A percentile compares a stretch with the other conserved stretches of the same genome.
Evolutionary conservation across 768 basidiomycete genomes (phyloP).

Genomic region (Lepiota brunneoincarnata): DNA sequence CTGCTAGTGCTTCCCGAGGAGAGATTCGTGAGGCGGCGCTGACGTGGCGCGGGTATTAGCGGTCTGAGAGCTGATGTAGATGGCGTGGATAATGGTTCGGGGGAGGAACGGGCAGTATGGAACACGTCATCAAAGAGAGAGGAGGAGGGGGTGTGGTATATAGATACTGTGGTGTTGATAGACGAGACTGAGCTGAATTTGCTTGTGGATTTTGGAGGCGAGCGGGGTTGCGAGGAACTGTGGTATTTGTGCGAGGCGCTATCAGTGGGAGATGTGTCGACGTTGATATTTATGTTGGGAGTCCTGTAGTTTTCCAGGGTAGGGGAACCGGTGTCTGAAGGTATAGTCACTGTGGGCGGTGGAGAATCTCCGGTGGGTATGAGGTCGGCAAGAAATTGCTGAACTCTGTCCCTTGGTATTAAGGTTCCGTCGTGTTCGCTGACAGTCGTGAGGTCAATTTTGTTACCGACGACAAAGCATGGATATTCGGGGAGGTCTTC

Average conservation of each 20-base stretch:
- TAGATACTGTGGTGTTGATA: conserved; percentile 53
- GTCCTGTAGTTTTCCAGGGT: neutral
- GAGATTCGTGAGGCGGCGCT: conserved; percentile 24
- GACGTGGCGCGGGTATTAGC: conserved; percentile 11
- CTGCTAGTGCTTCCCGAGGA: conserved; percentile 38
- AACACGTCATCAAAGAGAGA: conserved; percentile 69
- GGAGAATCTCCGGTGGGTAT: conserved; percentile 36
- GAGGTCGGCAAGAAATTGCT: conserved; percentile 53
- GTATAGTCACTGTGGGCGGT: conserved; percentile 1
- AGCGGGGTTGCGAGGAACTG: conserved; percentile 35
- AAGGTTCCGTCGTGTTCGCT: conserved; percentile 15
- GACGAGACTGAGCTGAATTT: conserved; percentile 54
- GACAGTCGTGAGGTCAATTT: conserved; percentile 53
- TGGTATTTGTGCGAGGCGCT: neutral
- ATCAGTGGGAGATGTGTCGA: conserved; percentile 14
- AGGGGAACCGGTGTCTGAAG: neutral
- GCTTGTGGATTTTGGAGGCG: conserved; percentile 42
- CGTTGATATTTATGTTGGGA: conserved; percentile 13
- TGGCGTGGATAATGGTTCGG: conserved; percentile 33
- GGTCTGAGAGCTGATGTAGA: conserved; percentile 17
- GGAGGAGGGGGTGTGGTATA: conserved; percentile 79
- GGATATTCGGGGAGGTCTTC: conserved; percentile 64
- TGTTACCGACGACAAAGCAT: conserved; percentile 77
- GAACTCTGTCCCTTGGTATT: conserved; percentile 42
- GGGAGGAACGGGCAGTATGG: conserved; percentile 61